Evolutionary conservation across 2,329 filamentous ascomycete genomes (phyloP).

Genomic region (Tolypocladium capitatum): DNA sequence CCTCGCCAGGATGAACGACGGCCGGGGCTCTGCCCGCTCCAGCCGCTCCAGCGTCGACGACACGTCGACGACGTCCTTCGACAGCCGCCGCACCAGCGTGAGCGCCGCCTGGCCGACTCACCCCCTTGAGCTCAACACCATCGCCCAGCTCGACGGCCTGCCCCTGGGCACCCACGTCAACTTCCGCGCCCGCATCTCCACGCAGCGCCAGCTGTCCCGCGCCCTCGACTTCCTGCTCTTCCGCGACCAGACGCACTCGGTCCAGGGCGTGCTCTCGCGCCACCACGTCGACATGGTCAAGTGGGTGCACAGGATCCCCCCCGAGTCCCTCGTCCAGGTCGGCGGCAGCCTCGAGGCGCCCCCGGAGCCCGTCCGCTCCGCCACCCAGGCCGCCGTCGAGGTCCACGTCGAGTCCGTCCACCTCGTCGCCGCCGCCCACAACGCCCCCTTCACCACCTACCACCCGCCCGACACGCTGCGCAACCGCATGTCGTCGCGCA

Average conservation of each 20-base stretch:
- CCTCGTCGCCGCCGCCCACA: conserved; percentile 36
- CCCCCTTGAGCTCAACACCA: conserved; percentile 25
- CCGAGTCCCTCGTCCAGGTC: conserved; percentile 68
- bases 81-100: conserved; percentile 21
- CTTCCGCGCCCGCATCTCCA: conserved; percentile 32
- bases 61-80: conserved; percentile 15
- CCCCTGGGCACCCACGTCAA: conserved; percentile 26
- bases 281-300: conserved; percentile 59
- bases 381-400: conserved; percentile 64
- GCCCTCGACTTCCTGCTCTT: conserved; percentile 77
- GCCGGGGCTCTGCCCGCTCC: conserved; percentile 16
- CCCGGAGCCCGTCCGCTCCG: conserved; percentile 60
- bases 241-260: conserved; percentile 68
- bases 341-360: conserved; percentile 61
- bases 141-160: conserved; percentile 22
- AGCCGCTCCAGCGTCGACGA: conserved; percentile 17
- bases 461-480: conserved; percentile 52
- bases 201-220: conserved; percentile 68
- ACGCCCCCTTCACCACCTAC: conserved; percentile 38
- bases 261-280: conserved; percentile 63
- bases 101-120: conserved; percentile 26
- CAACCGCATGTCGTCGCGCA: conserved; percentile 62
- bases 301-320: conserved; percentile 72
- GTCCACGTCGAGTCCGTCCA: conserved; percentile 49
- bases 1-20: conserved; percentile 18